Evolutionary conservation across 2,329 filamentous ascomycete genomes (phyloP).

Genomic region (Phialocephala sp.): DNA sequence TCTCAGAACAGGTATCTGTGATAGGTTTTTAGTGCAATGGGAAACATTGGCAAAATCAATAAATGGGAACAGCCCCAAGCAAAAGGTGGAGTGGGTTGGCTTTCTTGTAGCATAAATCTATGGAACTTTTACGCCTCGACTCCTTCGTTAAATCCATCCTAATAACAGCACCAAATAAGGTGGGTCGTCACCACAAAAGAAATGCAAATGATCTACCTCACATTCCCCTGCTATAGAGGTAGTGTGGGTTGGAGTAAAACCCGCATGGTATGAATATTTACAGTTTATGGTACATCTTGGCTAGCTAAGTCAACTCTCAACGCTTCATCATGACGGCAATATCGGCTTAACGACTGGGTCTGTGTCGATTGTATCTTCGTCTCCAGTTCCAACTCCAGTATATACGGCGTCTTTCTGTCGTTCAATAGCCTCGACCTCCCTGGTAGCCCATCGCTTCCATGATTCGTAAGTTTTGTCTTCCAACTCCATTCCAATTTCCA

Average conservation of each 20-base stretch:
- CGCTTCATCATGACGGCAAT: slow-evolving; percentile 9
- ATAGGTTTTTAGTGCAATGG: slow-evolving; percentile 86
- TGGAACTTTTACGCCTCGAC: too few species aligned
- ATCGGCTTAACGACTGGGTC: slow-evolving; percentile 6
- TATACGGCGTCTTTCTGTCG: slow-evolving; percentile 50
- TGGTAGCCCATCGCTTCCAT: slow-evolving; percentile 82
- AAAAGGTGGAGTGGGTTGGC: slow-evolving; percentile 40
- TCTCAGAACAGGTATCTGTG: slow-evolving; percentile 65
- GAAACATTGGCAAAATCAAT: slow-evolving; percentile 47
- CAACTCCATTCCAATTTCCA: slow-evolving; percentile 80
- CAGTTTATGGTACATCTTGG: slow-evolving; percentile 15
- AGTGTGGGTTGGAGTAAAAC: background rate
- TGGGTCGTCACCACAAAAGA: too few species aligned
- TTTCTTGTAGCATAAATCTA: slow-evolving; percentile 39
- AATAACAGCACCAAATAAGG: too few species aligned
- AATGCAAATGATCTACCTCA: too few species aligned
- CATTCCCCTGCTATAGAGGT: too few species aligned
- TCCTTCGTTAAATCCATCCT: too few species aligned
- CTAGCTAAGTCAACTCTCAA: slow-evolving; percentile 10
- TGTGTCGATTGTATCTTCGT: slow-evolving; percentile 33
- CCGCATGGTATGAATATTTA: slow-evolving; percentile 9
- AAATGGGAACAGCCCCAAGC: slow-evolving; percentile 32
- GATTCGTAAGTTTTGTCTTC: slow-evolving; percentile 81
- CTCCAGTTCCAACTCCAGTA: slow-evolving; percentile 48
- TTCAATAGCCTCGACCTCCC: slow-evolving; percentile 51